Percentiles rank a stretch among this genome's conserved stretches.
Conservation (phyloP, 352 stramenopile species). For the Phytophthora pisi region DNA sequence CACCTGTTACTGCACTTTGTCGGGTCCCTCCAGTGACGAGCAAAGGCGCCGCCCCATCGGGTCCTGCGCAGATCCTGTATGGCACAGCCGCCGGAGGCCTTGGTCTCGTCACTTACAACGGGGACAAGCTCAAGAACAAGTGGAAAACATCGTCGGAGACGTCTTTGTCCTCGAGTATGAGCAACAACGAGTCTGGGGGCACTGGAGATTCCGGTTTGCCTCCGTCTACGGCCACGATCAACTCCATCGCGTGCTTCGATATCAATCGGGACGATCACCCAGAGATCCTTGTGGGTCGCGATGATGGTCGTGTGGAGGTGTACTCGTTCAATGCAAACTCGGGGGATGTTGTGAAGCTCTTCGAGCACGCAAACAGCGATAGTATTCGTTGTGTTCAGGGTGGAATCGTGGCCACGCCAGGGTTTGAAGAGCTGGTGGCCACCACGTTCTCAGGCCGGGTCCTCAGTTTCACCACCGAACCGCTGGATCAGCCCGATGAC, state of each 20-base stretch:
- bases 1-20: conserved; percentile 58
- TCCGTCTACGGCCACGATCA: conserved; percentile 54
- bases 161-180: conserved; percentile 27
- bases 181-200: conserved; percentile 6
- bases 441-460: conserved; percentile 83
- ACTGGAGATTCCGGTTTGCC: conserved; percentile 20
- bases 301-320: conserved; percentile 83
- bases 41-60: conserved; percentile 24
- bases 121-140: conserved; percentile 78
- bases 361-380: conserved; percentile 71
- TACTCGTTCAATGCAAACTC: conserved; percentile 57
- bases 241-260: conserved; percentile 79
- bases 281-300: conserved; percentile 79
- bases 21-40: conserved; percentile 31
- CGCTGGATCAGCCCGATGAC: conserved; percentile 70
- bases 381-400: conserved; percentile 79
- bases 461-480: conserved; percentile 85
- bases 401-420: conserved; percentile 71
- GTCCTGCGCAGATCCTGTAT: conserved; percentile 61
- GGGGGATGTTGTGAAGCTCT: conserved; percentile 66
- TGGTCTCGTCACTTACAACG: conserved; percentile 69
- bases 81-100: conserved; percentile 64
- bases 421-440: conserved; percentile 77
- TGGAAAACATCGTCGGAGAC: conserved; percentile 57
- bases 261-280: conserved; percentile 81